phyloP scores from a whole-genome alignment of 371 early-diverging fungal genomes.

The Entomophthora muscae region DNA sequence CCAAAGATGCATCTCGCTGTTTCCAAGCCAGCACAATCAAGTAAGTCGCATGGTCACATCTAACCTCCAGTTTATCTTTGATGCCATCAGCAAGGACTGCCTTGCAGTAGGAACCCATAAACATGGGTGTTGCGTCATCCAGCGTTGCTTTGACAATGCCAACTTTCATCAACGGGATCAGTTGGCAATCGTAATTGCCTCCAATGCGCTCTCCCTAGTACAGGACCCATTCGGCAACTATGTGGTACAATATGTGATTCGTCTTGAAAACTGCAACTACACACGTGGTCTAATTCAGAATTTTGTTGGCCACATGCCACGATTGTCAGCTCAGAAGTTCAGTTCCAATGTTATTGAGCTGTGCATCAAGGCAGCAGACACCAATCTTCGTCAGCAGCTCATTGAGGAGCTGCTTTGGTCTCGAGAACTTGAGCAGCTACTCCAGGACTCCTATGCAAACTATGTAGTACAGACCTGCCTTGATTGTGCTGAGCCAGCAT shows the following conservation, averaged over 20 bases:
- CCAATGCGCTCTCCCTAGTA: conserved; percentile 59
- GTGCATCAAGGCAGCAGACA: conserved; percentile 67
- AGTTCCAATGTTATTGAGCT: conserved; percentile 88
- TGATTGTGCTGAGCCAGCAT: conserved; percentile 64
- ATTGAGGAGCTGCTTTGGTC: conserved; percentile 54
- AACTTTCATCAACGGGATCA: conserved; percentile 47
- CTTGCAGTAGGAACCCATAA: conserved; percentile 81
- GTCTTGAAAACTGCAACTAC: conserved; percentile 44
- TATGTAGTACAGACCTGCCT: conserved; percentile 84
- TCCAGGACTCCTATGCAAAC: conserved; percentile 77
- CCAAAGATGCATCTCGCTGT: conserved; percentile 80
- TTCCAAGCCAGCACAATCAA: conserved; percentile 48
- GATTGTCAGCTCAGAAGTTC: conserved; percentile 74
- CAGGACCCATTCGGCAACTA: conserved; percentile 96
- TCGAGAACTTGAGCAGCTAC: conserved; percentile 43
- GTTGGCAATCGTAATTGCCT: conserved; percentile 55
- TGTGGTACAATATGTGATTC: conserved; percentile 92
- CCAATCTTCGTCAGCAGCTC: conserved; percentile 40
- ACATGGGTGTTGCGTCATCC: conserved; percentile 95
- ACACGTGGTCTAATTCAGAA: conserved; percentile 50
- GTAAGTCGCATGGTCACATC: conserved; percentile 8
- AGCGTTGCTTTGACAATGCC: conserved; percentile 87
- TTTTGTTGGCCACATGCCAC: conserved; percentile 57
- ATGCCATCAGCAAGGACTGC: conserved; percentile 72
- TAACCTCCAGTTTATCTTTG: conserved; percentile 53